phyloP scores from a whole-genome alignment of 2,329 filamentous ascomycete species.

The Hymenoscyphus fructigenus region DNA sequence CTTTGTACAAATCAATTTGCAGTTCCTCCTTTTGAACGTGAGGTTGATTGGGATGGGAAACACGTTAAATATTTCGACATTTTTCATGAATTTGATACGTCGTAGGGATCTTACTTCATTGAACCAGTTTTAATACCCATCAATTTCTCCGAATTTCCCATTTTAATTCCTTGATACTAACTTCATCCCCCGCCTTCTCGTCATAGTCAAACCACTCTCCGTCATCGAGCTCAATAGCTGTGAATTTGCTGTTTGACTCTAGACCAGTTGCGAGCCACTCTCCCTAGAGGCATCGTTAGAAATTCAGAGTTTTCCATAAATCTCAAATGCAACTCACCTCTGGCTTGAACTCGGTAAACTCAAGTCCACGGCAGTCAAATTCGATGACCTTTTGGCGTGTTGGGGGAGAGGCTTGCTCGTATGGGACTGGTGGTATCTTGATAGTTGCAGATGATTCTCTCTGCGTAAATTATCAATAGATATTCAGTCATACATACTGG shows the following conservation, averaged over 20 bases:
- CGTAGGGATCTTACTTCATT: neutral
- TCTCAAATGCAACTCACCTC: conserved; percentile 58
- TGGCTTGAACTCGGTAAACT: conserved; percentile 86
- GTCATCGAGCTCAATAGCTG: conserved; percentile 76
- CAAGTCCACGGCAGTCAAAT: conserved; percentile 90
- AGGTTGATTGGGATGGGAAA: neutral
- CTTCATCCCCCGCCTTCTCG: conserved; percentile 87
- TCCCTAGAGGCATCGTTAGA: conserved; percentile 54
- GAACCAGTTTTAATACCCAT: neutral
- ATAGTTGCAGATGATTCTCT: conserved; percentile 85
- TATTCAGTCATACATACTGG: neutral
- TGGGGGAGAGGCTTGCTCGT: conserved; percentile 68
- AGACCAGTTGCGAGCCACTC: conserved; percentile 83
- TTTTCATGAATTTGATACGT: neutral
- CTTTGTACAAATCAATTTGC: no score
- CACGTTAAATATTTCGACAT: neutral
- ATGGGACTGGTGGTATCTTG: conserved; percentile 69
- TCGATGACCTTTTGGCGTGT: conserved; percentile 79
- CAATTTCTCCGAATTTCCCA: conserved; percentile 67
- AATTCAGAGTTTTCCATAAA: neutral
- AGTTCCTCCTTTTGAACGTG: no score
- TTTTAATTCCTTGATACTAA: conserved; percentile 84
- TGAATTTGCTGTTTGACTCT: conserved; percentile 81
- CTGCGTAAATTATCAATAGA: conserved; percentile 43
- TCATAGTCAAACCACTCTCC: conserved; percentile 99